Base-by-base conservation (phyloP, 192 early-diverging fungal genomes). In the Umbelopsis isabellina region DNA sequence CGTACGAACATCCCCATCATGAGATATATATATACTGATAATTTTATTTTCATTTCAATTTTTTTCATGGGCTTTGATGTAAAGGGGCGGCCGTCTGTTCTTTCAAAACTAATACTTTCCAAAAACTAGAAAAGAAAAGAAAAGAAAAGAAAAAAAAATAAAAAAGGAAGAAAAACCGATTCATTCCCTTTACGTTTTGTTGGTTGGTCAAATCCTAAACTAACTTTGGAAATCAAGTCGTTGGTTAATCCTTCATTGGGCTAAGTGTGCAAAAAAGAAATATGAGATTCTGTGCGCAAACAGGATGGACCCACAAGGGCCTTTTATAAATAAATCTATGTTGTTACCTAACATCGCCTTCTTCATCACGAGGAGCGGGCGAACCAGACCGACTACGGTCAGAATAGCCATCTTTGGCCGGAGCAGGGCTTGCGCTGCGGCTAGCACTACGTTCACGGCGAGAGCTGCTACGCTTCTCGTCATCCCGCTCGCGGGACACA, bases 381-480 rank as follows among this genome's bases (percentile, higher is more conserved):
- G 55, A 61, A n/a, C 27, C 55, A 35, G 55, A 61, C 33, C 55
- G 55, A 30, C 55, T 61, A 35, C 55, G 55, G 30, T 61, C 55
- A 61, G 55, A 61, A 33, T 27, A 61, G 1, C 27, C 55, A 35
- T 58, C 69, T 53, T 46, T 41, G 22, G 47, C 46, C 13, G 46
- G 51, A 49, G 45, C 70, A 16, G 67, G 58, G 22, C 55, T 47
- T 15, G 55, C 52, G 16, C 46, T 49, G 13, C 61, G 61, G 61
- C 58, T 65, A 58, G 70, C 46, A 22, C 66, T 61, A 16, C 78
- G 66, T n/a, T 79, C 75, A 12, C 71, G 65, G 66, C 72, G 72
- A 47, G 50, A 64, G 46, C 58, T 68, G 48, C 20, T 47, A 49
- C 70, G 18, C 23, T 50, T 46, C 6, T 66, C 74, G 21, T 65